Base-by-base conservation (phyloP, 1,284 basidiomycete species). In the Grifola frondosa region DNA sequence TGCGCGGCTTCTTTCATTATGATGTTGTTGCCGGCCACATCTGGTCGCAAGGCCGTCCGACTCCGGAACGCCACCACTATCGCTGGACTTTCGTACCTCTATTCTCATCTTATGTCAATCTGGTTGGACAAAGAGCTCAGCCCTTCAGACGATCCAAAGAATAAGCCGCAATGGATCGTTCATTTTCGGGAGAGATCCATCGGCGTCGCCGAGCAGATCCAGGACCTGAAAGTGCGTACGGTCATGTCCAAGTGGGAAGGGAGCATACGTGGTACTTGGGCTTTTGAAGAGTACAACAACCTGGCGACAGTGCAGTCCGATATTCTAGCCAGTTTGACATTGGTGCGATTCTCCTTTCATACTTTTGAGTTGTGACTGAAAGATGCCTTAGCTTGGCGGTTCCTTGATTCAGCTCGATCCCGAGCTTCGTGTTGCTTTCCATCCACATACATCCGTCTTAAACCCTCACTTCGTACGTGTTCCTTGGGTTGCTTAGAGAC, bases 11-110 rank as follows among this genome's bases (percentile, higher is more conserved):
- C 74, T 1, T 71, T 71, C 55, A 64, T 77, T 37, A 50, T 75
- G 30, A 75, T 76, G 72, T 63, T 77, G 56, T 53, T 76, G n/a
- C 74, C 75, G 1, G 71, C 77, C 5, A 66, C 70, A 30, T 77
- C 74, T 12, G 71, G 71, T 4, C 70, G 77, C 24, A 68, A 70
- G 41, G 67, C 71, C 22, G 70, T 78, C 30, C 70, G 75, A 13
- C 56, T 71, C n/a, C 63, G 66, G 15, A 74, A 75, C 53, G 73
- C 75, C 4, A 52, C 63, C 13, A 62, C 63, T 9, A 63, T 76
- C 35, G 54, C 64, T 9, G 59, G 65, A 15, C 55, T 78, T 6
- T 66, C 67, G 0, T 59, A 65, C 41, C 46, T 72, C 10, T 78
- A 77, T 50, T 60, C 65, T 1, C 61, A 64, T 23, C 63, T 79